These are phyloP conservation scores for Synchytrium microbalum DNA, from an alignment of 371 early-diverging fungal genomes.

Conservation along the genomic window DNA sequence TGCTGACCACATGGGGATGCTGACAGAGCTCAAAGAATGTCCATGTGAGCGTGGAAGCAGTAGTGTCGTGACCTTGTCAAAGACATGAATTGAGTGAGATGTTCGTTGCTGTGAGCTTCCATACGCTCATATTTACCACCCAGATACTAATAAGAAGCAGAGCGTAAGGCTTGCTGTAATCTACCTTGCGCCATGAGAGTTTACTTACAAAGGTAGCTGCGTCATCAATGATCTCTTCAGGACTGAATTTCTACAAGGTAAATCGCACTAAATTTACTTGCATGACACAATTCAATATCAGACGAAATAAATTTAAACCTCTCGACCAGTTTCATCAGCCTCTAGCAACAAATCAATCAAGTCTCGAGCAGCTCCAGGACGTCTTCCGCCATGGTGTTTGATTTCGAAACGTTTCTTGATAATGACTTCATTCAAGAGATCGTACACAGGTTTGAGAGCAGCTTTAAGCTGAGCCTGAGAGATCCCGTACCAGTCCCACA, in stretches of 20 bases:
- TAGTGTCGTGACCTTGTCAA: slow-evolving; percentile 32
- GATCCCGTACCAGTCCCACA: neutral
- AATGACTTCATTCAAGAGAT: neutral
- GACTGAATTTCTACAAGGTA: neutral
- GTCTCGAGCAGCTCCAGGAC: neutral
- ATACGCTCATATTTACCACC: neutral
- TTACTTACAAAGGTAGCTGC: neutral
- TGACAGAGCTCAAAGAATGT: slow-evolving; percentile 10
- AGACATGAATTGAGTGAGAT: too few relatives aligned
- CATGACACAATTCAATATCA: neutral
- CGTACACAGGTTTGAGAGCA: neutral
- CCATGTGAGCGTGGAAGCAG: slow-evolving; percentile 16
- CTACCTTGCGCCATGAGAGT: too few relatives aligned
- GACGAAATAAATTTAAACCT: neutral
- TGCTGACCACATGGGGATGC: slow-evolving; percentile 10
- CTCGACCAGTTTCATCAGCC: neutral
- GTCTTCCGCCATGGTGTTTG: neutral
- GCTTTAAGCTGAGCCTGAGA: neutral
- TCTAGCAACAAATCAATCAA: neutral
- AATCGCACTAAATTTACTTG: neutral
- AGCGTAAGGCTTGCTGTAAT: too few relatives aligned
- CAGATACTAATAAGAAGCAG: neutral
- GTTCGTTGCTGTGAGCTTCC: too few relatives aligned
- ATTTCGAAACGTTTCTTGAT: neutral
- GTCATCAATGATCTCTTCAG: neutral